A percentile compares a stretch with the other conserved stretches of the same genome.
phyloP scores from a whole-genome alignment of 257 asterid genomes.

The Solanum tacnaense region DNA sequence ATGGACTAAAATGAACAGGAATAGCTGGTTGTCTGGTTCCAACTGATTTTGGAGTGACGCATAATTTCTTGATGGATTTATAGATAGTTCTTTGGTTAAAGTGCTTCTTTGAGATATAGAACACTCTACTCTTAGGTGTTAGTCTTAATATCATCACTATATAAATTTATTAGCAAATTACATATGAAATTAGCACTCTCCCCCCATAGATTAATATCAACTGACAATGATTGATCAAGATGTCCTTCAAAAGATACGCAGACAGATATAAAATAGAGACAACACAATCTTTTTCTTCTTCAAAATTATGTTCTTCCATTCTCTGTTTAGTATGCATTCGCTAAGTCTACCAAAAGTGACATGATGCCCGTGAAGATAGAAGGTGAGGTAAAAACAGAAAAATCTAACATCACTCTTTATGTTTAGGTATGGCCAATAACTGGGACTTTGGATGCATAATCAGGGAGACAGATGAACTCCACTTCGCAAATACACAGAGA shows the following conservation, averaged over 20 bases:
- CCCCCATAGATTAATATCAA: not conserved
- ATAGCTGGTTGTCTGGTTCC: not conserved
- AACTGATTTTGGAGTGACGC: not conserved
- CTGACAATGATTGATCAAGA: not conserved
- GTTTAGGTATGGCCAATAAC: not conserved
- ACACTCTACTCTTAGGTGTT: not conserved
- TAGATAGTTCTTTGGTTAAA: not conserved
- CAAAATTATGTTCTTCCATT: not conserved
- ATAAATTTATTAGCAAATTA: not conserved
- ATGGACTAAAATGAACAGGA: not conserved
- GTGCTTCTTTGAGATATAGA: not conserved
- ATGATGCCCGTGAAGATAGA: not conserved
- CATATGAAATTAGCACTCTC: not conserved
- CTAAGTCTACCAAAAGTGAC: not conserved
- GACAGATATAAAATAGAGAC: not conserved
- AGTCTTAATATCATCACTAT: not conserved
- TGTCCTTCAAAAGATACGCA: not conserved
- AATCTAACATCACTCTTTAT: not conserved
- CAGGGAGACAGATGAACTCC: not conserved
- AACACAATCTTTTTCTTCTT: not conserved
- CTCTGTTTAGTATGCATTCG: not conserved
- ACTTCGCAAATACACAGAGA: not conserved
- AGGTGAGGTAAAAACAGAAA: not conserved
- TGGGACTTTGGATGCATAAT: not conserved
- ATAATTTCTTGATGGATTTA: not conserved